phyloP scores from a whole-genome alignment of 345 rosid species.

The Rhizophora mangle region DNA sequence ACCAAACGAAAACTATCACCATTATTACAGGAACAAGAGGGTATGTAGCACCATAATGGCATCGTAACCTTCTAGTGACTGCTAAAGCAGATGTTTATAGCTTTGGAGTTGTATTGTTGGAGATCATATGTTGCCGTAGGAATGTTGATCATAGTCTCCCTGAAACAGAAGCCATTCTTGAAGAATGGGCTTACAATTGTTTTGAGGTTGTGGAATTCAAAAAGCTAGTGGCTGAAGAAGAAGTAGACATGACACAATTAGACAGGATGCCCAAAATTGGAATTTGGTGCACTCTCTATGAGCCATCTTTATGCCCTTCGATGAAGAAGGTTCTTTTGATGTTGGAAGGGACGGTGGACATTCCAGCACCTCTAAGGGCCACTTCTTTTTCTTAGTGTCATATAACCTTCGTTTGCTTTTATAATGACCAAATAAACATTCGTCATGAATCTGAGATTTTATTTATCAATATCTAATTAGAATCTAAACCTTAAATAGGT shows the following conservation, averaged over 20 bases:
- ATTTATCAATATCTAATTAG: too few relatives aligned
- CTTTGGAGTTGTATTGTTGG: slow-evolving; percentile 30
- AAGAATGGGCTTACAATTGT: slow-evolving; percentile 22
- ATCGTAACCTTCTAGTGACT: slow-evolving; percentile 24
- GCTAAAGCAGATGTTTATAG: slow-evolving; percentile 36
- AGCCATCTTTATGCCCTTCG: slow-evolving; percentile 19
- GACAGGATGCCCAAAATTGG: slow-evolving; percentile 20
- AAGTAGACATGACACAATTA: slow-evolving; percentile 17
- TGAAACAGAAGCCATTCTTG: slow-evolving; percentile 17
- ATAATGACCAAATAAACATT: neutral
- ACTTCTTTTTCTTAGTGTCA: slow-evolving; percentile 17
- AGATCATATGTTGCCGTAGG: slow-evolving; percentile 20
- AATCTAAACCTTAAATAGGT: too few relatives aligned
- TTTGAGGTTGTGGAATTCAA: slow-evolving; percentile 7
- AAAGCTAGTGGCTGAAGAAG: slow-evolving; percentile 14
- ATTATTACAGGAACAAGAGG: slow-evolving; percentile 26
- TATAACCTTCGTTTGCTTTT: neutral
- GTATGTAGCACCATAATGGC: slow-evolving; percentile 34
- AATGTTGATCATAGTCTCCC: slow-evolving; percentile 7
- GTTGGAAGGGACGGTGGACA: slow-evolving; percentile 28
- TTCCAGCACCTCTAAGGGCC: slow-evolving; percentile 17
- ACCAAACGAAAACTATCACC: slow-evolving; percentile 25
- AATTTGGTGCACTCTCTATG: slow-evolving; percentile 24
- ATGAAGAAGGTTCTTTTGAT: slow-evolving; percentile 29
- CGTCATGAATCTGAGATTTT: too few relatives aligned